phyloP scores from a whole-genome alignment of 2,329 filamentous ascomycete species.

The Trichophyton schoenleinii region DNA sequence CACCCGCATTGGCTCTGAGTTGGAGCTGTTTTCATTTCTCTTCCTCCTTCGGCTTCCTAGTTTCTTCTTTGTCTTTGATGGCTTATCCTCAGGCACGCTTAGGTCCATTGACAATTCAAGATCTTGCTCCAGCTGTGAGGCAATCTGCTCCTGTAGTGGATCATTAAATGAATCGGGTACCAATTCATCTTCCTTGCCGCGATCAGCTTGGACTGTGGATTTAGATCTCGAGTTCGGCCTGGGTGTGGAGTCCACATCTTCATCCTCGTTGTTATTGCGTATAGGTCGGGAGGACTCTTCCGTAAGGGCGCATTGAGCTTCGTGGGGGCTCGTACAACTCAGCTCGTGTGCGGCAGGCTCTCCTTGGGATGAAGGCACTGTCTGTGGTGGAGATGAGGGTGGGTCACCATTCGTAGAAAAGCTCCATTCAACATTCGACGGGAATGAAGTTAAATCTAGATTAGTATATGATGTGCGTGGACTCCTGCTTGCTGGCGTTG shows the following conservation, averaged over 20 bases:
- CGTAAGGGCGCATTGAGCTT: not conserved
- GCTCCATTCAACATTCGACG: conserved; percentile 9
- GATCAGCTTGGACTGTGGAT: not conserved
- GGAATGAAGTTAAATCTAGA: conserved; percentile 8
- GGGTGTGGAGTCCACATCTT: not conserved
- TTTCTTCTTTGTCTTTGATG: conserved; percentile 4
- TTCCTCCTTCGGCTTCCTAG: conserved; percentile 22
- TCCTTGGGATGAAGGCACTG: not conserved
- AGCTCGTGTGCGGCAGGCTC: not conserved
- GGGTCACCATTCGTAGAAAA: conserved; percentile 19
- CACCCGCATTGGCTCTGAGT: not conserved
- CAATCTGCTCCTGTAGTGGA: conserved; percentile 33
- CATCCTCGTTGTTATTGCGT: not conserved
- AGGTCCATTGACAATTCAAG: conserved; percentile 28
- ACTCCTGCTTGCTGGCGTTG: conserved; percentile 34
- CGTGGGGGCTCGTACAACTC: not conserved
- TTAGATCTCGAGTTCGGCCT: not conserved
- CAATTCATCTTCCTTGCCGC: not conserved
- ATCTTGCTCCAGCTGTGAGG: conserved; percentile 35
- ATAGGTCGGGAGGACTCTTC: not conserved
- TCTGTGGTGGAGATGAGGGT: conserved; percentile 24
- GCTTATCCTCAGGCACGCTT: conserved; percentile 7
- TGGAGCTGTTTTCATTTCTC: not conserved
- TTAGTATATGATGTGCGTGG: conserved; percentile 3
- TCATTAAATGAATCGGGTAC: conserved; percentile 27